Conservation (phyloP, 1,284 basidiomycete genomes). For the Veloboletus limbatus region DNA sequence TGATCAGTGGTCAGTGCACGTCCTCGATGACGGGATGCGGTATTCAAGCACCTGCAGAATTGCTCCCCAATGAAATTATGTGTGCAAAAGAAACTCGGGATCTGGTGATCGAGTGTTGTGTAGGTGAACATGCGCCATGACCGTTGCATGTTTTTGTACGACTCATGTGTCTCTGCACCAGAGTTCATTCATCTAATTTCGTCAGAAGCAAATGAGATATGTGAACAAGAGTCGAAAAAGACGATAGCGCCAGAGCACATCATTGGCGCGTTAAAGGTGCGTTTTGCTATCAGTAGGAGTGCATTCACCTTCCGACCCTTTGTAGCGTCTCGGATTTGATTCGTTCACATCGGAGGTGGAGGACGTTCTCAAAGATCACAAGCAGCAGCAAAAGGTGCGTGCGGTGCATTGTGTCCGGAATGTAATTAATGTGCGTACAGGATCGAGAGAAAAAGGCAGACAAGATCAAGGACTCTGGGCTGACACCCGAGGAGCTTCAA, state of each 20-base stretch:
- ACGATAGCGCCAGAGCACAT: conserved; percentile 99
- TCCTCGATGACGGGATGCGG: conserved; percentile 2
- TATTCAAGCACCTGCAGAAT: conserved; percentile 52
- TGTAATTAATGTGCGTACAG: conserved; percentile 35
- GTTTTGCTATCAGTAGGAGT: conserved; percentile 20
- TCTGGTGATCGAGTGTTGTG: conserved; percentile 96
- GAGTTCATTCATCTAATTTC: conserved; percentile 99
- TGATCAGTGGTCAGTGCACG: conserved; percentile 75
- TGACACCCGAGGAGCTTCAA: conserved; percentile 88
- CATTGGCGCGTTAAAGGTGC: conserved; percentile 84
- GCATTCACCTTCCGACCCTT: conserved; percentile 10
- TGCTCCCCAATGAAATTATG: conserved; percentile 85
- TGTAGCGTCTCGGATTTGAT: conserved; percentile 85
- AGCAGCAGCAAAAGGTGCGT: conserved; percentile 87
- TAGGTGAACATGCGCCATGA: conserved; percentile 65
- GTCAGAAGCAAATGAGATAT: conserved; percentile 97
- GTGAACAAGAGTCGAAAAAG: conserved; percentile 98
- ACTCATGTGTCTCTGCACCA: conserved; percentile 36
- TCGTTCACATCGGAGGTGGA: conserved; percentile 86
- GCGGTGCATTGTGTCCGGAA: conserved; percentile 13
- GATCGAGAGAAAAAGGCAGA: conserved; percentile 87
- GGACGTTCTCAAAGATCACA: conserved; percentile 91
- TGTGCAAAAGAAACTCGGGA: conserved; percentile 97
- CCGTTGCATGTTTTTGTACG: conserved; percentile 5
- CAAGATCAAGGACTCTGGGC: conserved; percentile 86